phyloP scores from a whole-genome alignment of 1,284 basidiomycete species.

The Chalciporus piperatoides region DNA sequence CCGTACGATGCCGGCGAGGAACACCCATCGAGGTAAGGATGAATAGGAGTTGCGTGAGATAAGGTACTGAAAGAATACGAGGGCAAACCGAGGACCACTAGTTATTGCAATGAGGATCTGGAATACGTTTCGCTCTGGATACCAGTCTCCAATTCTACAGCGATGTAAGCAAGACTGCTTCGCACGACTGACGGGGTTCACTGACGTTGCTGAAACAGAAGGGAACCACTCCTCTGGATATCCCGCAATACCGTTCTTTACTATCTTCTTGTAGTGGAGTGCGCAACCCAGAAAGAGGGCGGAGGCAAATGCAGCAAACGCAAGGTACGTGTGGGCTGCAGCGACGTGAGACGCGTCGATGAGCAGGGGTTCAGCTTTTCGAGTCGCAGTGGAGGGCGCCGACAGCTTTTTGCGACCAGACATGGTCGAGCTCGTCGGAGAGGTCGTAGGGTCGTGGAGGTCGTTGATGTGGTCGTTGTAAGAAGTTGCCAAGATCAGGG shows the following conservation, averaged over 20 bases:
- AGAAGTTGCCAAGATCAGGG: neutral
- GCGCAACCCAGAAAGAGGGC: conserved; percentile 69
- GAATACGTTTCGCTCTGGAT: conserved; percentile 84
- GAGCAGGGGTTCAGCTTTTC: conserved; percentile 22
- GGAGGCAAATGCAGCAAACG: conserved; percentile 64
- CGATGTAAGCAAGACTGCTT: conserved; percentile 1
- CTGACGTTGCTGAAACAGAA: conserved; percentile 88
- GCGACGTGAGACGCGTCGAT: conserved; percentile 54
- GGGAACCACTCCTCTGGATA: conserved; percentile 94
- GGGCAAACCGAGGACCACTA: conserved; percentile 78
- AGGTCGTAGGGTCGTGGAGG: neutral
- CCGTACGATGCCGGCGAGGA: conserved; percentile 65
- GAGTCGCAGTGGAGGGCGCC: conserved; percentile 3
- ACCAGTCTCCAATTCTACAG: conserved; percentile 85
- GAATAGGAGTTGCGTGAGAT: conserved; percentile 46
- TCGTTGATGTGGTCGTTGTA: neutral
- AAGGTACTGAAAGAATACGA: conserved; percentile 74
- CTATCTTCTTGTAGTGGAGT: conserved; percentile 83
- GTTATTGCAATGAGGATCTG: conserved; percentile 88
- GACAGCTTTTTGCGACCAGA: conserved; percentile 15
- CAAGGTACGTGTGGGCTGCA: conserved; percentile 68
- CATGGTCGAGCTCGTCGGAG: conserved; percentile 16
- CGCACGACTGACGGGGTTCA: conserved; percentile 11
- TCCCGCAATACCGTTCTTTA: conserved; percentile 82
- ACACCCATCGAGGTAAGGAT: conserved; percentile 52